phyloP scores from a whole-genome alignment of 2,329 filamentous ascomycete species.

The Ceratocystis colombiana region DNA sequence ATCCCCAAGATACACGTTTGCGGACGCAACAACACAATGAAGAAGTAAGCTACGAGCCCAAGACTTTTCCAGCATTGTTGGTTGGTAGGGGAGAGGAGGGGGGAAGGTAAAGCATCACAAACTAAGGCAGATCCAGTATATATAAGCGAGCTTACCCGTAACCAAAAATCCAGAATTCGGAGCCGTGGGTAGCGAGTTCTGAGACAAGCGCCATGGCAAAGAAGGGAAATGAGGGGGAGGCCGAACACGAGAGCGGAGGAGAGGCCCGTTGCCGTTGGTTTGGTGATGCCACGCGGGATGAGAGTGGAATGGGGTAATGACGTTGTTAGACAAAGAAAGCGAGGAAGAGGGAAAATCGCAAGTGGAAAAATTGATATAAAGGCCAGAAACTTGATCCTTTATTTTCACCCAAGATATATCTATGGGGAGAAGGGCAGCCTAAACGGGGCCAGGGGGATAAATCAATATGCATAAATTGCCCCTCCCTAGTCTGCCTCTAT shows the following conservation, averaged over 20 bases:
- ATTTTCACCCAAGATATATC: too few species aligned
- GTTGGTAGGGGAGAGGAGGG: background rate
- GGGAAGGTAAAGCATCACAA: background rate
- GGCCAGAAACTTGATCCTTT: background rate
- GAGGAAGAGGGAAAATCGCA: background rate
- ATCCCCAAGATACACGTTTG: too few species aligned
- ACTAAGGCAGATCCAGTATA: background rate
- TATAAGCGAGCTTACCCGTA: conserved; percentile 59
- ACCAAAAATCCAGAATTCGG: conserved; percentile 91
- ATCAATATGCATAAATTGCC: background rate
- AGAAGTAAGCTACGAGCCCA: too few species aligned
- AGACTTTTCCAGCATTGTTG: too few species aligned
- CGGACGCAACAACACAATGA: too few species aligned
- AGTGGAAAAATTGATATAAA: background rate
- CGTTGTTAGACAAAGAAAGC: background rate
- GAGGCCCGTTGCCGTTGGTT: background rate
- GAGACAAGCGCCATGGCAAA: conserved; percentile 34
- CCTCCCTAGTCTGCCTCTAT: background rate
- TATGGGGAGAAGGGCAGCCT: too few species aligned
- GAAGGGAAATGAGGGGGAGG: background rate
- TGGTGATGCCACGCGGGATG: background rate
- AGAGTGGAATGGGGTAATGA: background rate
- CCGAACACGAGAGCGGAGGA: background rate
- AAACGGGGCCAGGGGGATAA: too few species aligned
- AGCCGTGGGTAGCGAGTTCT: conserved; percentile 32